These are phyloP conservation scores for Sarocladium oryzae DNA, from an alignment of 2,329 filamentous ascomycete genomes.

Conservation along the genomic window DNA sequence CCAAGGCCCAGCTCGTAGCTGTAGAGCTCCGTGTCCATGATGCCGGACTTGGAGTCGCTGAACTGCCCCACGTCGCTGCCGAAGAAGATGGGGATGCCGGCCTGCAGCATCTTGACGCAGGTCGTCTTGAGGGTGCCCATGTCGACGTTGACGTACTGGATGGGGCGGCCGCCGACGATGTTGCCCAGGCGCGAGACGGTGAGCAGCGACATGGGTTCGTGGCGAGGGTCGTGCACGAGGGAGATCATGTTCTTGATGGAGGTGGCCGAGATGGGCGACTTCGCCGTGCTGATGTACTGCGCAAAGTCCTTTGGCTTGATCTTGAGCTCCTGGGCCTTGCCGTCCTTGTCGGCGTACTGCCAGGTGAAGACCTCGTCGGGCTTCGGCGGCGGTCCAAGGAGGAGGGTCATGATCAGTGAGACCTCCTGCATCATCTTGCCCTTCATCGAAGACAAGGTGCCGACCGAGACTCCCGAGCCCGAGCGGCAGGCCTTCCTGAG, in stretches of 20 bases:
- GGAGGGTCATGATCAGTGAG: conserved; percentile 72
- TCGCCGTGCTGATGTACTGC: conserved; percentile 49
- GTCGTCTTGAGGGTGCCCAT: conserved; percentile 66
- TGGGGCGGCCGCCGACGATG: conserved; percentile 65
- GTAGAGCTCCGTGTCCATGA: conserved; percentile 74
- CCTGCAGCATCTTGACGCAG: conserved; percentile 70
- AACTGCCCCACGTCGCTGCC: conserved; percentile 84
- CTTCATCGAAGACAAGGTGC: conserved; percentile 47
- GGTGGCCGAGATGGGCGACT: conserved; percentile 41
- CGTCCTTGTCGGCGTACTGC: conserved; percentile 68
- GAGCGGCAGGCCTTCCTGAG: conserved; percentile 51
- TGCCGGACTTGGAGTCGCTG: conserved; percentile 57
- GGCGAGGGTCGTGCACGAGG: conserved; percentile 78
- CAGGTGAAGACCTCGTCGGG: conserved; percentile 67
- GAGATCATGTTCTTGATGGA: conserved; percentile 68
- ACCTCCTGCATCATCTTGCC: conserved; percentile 73
- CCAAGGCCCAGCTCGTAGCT: conserved; percentile 85
- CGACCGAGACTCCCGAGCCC: conserved; percentile 25
- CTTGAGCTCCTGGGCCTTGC: conserved; percentile 55
- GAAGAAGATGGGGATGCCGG: conserved; percentile 79
- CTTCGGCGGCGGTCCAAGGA: conserved; percentile 71
- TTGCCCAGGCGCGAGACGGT: conserved; percentile 77
- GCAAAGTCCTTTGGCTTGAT: conserved; percentile 68
- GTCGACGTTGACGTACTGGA: conserved; percentile 79
- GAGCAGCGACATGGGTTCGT: conserved; percentile 64